Conservation (phyloP, 768 basidiomycete genomes). For the Termitomyces sp. region DNA sequence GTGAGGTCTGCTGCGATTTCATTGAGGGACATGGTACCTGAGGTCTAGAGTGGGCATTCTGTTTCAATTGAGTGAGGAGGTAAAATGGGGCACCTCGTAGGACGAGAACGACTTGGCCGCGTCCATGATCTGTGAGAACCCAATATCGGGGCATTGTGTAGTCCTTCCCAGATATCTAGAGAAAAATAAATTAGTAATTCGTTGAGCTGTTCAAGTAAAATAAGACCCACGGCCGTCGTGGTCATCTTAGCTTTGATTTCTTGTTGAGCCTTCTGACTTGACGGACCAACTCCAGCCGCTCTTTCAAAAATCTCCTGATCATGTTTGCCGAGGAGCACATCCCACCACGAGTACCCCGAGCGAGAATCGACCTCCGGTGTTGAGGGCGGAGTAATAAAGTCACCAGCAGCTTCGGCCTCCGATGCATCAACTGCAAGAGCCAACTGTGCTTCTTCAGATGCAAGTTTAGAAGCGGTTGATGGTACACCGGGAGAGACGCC, state of each 20-base stretch:
- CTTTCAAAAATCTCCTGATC: conserved; percentile 80
- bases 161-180: conserved; percentile 51
- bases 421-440: conserved; percentile 65
- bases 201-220: neutral
- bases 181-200: neutral
- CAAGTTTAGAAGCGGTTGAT: conserved; percentile 34
- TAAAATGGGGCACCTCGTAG: conserved; percentile 42
- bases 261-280: conserved; percentile 21
- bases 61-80: neutral
- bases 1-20: conserved; percentile 84
- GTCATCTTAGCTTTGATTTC: conserved; percentile 39
- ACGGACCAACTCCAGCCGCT: conserved; percentile 33
- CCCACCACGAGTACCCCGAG: conserved; percentile 72
- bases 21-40: conserved; percentile 82
- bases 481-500: conserved; percentile 45
- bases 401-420: conserved; percentile 57
- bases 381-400: conserved; percentile 19
- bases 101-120: conserved; percentile 71
- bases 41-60: neutral
- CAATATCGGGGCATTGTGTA: conserved; percentile 79
- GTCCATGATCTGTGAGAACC: conserved; percentile 77
- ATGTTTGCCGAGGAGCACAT: conserved; percentile 71
- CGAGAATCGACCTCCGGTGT: conserved; percentile 13
- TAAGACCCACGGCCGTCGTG: conserved; percentile 40
- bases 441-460: conserved; percentile 54